A percentile compares a stretch with the other conserved stretches of the same genome.
Conservation (phyloP, 768 basidiomycete species). For the Trametes meyenii region DNA sequence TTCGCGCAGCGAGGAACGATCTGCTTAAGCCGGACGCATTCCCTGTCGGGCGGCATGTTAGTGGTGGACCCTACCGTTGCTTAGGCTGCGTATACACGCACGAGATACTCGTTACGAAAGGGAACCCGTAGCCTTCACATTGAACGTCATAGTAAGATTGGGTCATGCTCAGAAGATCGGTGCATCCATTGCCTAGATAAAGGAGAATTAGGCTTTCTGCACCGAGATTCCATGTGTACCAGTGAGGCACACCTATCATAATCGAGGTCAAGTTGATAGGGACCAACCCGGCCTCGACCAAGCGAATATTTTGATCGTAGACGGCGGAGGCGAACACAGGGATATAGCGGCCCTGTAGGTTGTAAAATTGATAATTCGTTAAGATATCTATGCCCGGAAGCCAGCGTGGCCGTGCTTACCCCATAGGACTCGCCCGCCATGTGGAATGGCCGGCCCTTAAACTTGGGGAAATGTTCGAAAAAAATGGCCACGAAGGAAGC, state of each 20-base stretch:
- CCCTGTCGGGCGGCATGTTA: slow-evolving; percentile 16
- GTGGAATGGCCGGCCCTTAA: slow-evolving; percentile 57
- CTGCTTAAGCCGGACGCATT: slow-evolving; percentile 45
- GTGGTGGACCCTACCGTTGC: neutral
- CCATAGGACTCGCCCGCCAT: slow-evolving; percentile 51
- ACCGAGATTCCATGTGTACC: neutral
- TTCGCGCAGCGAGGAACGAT: slow-evolving; percentile 48
- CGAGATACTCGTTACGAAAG: slow-evolving; percentile 51
- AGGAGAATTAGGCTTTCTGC: neutral
- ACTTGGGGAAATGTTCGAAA: slow-evolving; percentile 68
- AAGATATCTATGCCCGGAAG: neutral
- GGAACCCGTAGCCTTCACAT: slow-evolving; percentile 38
- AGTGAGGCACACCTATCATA: slow-evolving; percentile 42
- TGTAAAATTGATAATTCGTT: neutral
- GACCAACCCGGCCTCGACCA: slow-evolving; percentile 45
- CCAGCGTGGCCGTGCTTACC: slow-evolving; percentile 32
- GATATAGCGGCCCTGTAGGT: slow-evolving; percentile 47
- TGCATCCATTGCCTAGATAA: slow-evolving; percentile 21
- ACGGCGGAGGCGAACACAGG: slow-evolving; percentile 49
- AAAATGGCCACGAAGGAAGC: slow-evolving; percentile 70
- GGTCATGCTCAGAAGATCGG: slow-evolving; percentile 5
- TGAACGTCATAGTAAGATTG: slow-evolving; percentile 49
- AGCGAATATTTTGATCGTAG: slow-evolving; percentile 45
- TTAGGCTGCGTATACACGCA: slow-evolving; percentile 12
- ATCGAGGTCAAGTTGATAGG: slow-evolving; percentile 49